Evolutionary conservation across 306 rosid genomes (phyloP).

Genomic region (Clitoria ternatea): DNA sequence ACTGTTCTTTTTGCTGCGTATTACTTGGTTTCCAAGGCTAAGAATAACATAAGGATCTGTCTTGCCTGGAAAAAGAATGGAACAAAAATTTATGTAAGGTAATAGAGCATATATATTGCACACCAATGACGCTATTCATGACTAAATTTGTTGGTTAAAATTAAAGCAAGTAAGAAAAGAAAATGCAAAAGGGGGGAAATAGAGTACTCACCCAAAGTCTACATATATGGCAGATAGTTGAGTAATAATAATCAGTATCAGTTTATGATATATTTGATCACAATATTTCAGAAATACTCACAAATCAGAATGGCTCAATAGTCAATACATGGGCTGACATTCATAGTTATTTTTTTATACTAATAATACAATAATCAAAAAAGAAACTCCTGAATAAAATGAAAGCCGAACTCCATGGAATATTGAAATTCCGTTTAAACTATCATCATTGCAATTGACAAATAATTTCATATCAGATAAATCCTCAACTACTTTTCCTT

Average conservation of each 20-base stretch:
- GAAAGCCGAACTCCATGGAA: neutral
- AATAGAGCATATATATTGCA: neutral
- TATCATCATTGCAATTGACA: neutral
- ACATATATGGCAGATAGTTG: neutral
- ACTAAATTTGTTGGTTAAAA: neutral
- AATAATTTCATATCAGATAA: neutral
- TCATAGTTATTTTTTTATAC: too few relatives aligned
- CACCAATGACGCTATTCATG: neutral
- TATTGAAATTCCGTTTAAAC: neutral
- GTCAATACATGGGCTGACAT: neutral
- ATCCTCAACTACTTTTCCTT: neutral
- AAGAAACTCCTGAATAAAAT: neutral
- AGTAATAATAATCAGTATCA: neutral
- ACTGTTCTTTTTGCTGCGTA: slow-evolving; percentile 95
- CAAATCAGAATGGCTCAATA: neutral
- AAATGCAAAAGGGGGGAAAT: neutral
- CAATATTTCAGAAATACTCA: neutral
- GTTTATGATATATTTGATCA: neutral
- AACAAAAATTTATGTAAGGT: neutral
- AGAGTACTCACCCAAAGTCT: neutral
- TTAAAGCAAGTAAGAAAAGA: neutral
- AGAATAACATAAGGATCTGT: slow-evolving; percentile 92
- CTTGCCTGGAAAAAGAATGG: slow-evolving; percentile 55
- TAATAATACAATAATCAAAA: neutral
- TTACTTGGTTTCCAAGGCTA: slow-evolving; percentile 76